phyloP scores from a whole-genome alignment of 1,284 basidiomycete species.

The Phellinidium pouzarii region DNA sequence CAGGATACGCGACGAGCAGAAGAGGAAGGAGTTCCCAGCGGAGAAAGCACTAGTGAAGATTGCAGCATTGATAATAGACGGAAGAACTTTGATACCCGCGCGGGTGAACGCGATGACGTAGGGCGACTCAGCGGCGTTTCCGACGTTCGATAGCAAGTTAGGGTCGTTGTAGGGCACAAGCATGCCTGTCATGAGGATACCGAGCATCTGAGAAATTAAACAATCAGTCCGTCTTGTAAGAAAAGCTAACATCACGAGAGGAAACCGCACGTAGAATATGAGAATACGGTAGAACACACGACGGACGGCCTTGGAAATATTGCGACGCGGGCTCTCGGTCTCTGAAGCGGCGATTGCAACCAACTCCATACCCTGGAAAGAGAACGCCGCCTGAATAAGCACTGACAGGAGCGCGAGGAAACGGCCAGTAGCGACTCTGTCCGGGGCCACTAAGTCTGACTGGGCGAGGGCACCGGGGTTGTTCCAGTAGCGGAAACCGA shows the following conservation, averaged over 20 bases:
- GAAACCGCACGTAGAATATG: conserved; percentile 55
- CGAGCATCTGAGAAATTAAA: conserved; percentile 41
- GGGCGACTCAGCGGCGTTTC: conserved; percentile 62
- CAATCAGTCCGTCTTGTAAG: neutral
- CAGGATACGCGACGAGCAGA: conserved; percentile 74
- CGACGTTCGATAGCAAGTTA: conserved; percentile 43
- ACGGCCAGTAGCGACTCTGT: conserved; percentile 39
- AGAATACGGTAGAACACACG: conserved; percentile 77
- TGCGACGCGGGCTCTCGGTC: conserved; percentile 67
- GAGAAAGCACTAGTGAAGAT: conserved; percentile 76
- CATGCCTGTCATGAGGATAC: conserved; percentile 75
- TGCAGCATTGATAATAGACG: conserved; percentile 63
- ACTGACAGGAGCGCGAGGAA: conserved; percentile 66
- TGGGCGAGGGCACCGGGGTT: conserved; percentile 55
- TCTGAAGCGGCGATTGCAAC: conserved; percentile 75
- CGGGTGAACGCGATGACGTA: conserved; percentile 80
- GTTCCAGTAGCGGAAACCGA: conserved; percentile 70
- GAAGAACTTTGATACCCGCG: conserved; percentile 70
- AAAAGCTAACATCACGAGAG: neutral
- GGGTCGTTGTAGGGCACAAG: conserved; percentile 69
- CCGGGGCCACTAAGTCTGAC: conserved; percentile 37
- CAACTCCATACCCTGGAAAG: conserved; percentile 79
- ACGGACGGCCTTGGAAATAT: conserved; percentile 74
- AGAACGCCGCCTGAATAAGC: conserved; percentile 77
- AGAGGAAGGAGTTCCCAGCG: conserved; percentile 77